Evolutionary conservation across 2,329 filamentous ascomycete species (phyloP).

Genomic region (Xylaria hypoxylon): DNA sequence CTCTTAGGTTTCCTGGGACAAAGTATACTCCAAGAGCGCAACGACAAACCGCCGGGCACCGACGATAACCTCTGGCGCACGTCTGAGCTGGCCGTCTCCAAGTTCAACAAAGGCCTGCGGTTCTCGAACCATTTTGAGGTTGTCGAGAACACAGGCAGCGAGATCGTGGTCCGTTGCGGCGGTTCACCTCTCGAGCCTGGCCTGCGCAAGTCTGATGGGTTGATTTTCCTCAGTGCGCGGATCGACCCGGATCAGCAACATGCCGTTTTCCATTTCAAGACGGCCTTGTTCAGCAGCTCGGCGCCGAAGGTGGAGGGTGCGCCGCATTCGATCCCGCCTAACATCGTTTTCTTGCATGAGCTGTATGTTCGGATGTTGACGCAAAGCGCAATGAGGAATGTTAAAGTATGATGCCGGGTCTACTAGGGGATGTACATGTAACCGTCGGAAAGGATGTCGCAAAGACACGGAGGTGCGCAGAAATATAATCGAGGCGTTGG

Average conservation of each 20-base stretch:
- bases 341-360: conserved; percentile 46
- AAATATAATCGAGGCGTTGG: not conserved
- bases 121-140: conserved; percentile 53
- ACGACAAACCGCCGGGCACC: conserved; percentile 49
- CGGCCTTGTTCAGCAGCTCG: conserved; percentile 48
- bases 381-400: conserved; percentile 44
- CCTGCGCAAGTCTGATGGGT: conserved; percentile 48
- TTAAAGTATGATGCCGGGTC: conserved; percentile 41
- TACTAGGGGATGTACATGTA: not conserved
- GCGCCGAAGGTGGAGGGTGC: conserved; percentile 40
- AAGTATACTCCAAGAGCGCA: conserved; percentile 49
- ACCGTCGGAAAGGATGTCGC: not conserved
- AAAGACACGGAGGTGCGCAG: not conserved
- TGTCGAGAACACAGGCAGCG: conserved; percentile 46
- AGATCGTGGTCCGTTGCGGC: conserved; percentile 50
- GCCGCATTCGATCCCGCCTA: conserved; percentile 44
- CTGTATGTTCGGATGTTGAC: conserved; percentile 50
- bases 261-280: conserved; percentile 50
- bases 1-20: conserved; percentile 60
- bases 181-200: conserved; percentile 48
- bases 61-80: conserved; percentile 49
- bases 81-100: conserved; percentile 47
- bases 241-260: conserved; percentile 48
- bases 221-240: conserved; percentile 48
- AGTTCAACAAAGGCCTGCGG: conserved; percentile 46